Conservation (phyloP, 164 flowering plant genomes). For the Vitis rupestris region DNA sequence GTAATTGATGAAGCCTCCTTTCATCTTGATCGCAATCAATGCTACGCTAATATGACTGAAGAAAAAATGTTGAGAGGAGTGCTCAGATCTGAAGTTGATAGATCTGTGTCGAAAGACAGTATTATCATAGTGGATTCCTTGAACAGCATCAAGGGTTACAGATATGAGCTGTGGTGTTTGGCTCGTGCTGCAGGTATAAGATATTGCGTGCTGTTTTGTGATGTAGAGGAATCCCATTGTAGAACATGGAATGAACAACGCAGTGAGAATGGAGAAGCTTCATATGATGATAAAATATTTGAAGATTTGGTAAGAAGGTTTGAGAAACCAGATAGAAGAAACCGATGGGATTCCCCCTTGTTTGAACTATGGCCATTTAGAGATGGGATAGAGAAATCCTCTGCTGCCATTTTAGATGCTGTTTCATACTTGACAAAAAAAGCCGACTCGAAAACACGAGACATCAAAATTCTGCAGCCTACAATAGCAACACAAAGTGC, state of each 20-base stretch:
- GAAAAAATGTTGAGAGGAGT: slow-evolving; percentile 90
- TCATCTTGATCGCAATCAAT: slow-evolving; percentile 76
- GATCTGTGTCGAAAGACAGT: slow-evolving; percentile 65
- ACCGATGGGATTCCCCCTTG: slow-evolving; percentile 96
- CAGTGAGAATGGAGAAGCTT: slow-evolving; percentile 44
- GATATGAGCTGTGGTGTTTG: slow-evolving; percentile 96
- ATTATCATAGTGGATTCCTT: slow-evolving; percentile 86
- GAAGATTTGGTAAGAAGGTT: slow-evolving; percentile 89
- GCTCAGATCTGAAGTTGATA: slow-evolving; percentile 84
- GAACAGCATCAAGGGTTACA: slow-evolving; percentile 94
- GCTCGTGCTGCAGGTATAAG: slow-evolving; percentile 94
- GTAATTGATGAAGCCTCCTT: slow-evolving; percentile 74
- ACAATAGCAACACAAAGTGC: slow-evolving; percentile 87
- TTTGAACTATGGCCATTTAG: slow-evolving; percentile 68
- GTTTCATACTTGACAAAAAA: slow-evolving; percentile 74
- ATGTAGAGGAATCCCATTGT: slow-evolving; percentile 61
- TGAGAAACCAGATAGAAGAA: slow-evolving; percentile 83
- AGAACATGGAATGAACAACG: slow-evolving; percentile 81
- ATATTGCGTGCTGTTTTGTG: slow-evolving; percentile 82
- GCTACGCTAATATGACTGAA: slow-evolving; percentile 68
- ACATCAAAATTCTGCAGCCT: slow-evolving; percentile 77
- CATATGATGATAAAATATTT: slow-evolving; percentile 72
- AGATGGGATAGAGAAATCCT: slow-evolving; percentile 59
- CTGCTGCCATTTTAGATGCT: slow-evolving; percentile 65
- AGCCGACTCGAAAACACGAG: slow-evolving; percentile 70